Conservation (phyloP, 192 early-diverging fungal genomes). For the Dissophora globulifera region DNA sequence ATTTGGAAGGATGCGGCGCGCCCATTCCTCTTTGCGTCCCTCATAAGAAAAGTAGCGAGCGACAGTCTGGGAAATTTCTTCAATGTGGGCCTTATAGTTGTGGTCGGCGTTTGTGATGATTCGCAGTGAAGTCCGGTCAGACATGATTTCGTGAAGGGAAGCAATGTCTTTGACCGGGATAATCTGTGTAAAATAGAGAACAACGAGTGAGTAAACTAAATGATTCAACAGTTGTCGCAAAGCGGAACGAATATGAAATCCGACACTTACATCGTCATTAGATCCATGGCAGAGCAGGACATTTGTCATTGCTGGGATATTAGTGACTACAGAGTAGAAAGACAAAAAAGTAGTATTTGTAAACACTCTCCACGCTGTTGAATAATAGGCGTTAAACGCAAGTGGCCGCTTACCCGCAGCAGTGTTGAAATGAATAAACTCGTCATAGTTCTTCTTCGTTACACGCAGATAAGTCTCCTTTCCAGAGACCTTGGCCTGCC, state of each 20-base stretch:
- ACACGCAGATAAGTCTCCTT: conserved; percentile 14
- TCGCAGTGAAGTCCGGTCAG: conserved; percentile 30
- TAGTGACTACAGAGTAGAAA: conserved; percentile 16
- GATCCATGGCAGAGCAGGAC: conserved; percentile 62
- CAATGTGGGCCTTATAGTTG: conserved; percentile 33
- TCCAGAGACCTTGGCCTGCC: conserved; percentile 8
- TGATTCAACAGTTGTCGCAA: too few relatives aligned
- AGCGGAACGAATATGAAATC: too few relatives aligned
- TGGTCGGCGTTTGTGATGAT: conserved; percentile 57
- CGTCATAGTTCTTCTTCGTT: conserved; percentile 18
- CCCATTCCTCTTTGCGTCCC: conserved; percentile 11
- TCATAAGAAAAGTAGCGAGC: conserved; percentile 46
- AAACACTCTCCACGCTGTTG: too few relatives aligned
- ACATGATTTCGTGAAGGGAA: conserved; percentile 39
- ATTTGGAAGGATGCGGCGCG: conserved; percentile 7
- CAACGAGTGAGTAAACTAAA: background rate
- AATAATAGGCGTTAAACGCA: too few relatives aligned
- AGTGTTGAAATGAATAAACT: conserved; percentile 22
- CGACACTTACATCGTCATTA: conserved; percentile 51
- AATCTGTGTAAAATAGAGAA: conserved; percentile 20
- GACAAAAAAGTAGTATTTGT: background rate
- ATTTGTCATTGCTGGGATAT: conserved; percentile 55
- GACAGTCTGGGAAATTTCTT: conserved; percentile 46
- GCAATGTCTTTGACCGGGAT: conserved; percentile 57
- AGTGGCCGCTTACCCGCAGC: conserved; percentile 1